These are phyloP conservation scores for Cytidiella melzeri DNA, from an alignment of 768 basidiomycete genomes.

Conservation along the genomic window DNA sequence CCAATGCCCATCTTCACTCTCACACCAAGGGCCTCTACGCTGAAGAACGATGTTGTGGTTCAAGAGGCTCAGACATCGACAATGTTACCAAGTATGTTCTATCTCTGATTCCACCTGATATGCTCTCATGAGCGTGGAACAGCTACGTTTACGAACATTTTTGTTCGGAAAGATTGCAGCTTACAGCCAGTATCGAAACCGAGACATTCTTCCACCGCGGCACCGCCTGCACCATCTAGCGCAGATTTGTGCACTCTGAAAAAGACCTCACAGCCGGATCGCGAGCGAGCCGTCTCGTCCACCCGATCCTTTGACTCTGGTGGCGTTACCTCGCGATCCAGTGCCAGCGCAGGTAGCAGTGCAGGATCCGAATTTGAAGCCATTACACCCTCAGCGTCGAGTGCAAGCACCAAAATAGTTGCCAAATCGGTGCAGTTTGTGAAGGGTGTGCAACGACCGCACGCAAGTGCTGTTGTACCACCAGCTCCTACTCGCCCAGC, in stretches of 20 bases:
- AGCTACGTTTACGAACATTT: background rate
- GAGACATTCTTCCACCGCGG: constrained; percentile 1
- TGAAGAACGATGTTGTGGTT: background rate
- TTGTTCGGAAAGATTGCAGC: background rate
- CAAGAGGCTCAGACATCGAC: background rate
- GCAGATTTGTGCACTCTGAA: constrained; percentile 20
- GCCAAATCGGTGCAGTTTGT: background rate
- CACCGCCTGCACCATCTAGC: constrained; percentile 11
- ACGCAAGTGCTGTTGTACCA: background rate
- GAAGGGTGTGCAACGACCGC: background rate
- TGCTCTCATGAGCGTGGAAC: background rate
- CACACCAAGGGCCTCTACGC: background rate
- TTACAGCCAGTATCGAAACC: constrained; percentile 9
- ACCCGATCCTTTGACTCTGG: constrained; percentile 5
- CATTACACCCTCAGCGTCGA: background rate
- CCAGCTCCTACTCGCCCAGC: background rate
- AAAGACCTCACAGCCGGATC: constrained; percentile 22
- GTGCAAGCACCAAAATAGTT: background rate
- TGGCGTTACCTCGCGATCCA: background rate
- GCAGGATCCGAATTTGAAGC: background rate
- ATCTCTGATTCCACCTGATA: background rate
- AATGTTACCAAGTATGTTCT: background rate
- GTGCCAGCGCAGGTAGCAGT: background rate
- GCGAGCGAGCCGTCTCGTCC: constrained; percentile 16
- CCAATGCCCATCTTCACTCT: background rate